Conservation (phyloP, 495 filamentous ascomycete genomes). For the Trichoderma reesei region DNA sequence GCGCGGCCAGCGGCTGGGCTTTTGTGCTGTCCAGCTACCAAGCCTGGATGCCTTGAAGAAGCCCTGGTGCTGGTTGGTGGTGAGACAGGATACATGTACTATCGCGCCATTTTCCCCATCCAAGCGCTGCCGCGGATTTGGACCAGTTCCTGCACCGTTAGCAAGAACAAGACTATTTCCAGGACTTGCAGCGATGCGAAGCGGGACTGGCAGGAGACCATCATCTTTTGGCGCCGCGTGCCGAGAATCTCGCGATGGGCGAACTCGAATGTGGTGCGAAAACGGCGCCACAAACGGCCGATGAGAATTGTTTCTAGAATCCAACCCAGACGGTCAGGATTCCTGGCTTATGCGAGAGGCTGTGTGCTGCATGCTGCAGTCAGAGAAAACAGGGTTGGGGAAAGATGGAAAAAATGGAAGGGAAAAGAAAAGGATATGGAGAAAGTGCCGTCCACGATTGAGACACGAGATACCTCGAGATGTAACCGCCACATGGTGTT, state of each 20-base stretch:
- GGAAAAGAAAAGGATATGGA: no score
- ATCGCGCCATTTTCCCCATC: not conserved
- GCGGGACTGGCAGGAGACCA: not conserved
- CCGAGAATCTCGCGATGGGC: not conserved
- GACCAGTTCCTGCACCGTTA: not conserved
- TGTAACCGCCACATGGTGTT: no score
- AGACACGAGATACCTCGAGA: no score
- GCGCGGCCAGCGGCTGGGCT: not conserved
- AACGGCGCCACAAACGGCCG: not conserved
- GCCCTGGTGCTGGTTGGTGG: not conserved
- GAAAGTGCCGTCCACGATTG: no score
- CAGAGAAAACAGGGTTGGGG: no score
- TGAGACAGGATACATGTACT: not conserved
- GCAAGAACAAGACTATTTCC: no score
- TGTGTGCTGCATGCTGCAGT: no score
- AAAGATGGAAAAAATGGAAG: no score
- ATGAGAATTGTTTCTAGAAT: not conserved
- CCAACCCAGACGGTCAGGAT: no score
- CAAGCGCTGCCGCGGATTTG: not conserved
- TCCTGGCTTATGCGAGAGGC: not conserved
- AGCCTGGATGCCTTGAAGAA: not conserved
- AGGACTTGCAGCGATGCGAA: no score
- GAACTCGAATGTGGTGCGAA: not conserved
- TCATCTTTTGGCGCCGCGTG: not conserved
- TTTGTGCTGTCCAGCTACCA: not conserved